Evolutionary conservation across 2,329 filamentous ascomycete species (phyloP), one percentile per base, ranked within the genome.

Genomic region (Phyllosticta citriasiana): DNA sequence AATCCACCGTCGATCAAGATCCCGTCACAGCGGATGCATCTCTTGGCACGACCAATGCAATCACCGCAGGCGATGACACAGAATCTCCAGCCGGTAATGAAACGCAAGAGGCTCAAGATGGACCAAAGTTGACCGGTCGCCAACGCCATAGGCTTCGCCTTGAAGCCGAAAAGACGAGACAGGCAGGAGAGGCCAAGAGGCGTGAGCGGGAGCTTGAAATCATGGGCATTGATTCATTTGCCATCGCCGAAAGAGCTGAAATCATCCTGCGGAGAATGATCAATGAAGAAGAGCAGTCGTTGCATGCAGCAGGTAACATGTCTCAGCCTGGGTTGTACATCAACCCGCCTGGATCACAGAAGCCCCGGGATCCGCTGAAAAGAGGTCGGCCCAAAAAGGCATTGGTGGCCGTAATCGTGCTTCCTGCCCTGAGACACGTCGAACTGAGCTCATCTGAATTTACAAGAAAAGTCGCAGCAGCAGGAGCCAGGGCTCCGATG

Each of bases 341-440:
- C 58, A 74, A 80, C 62, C 76, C 77, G n/a, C 75, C 74, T 25
- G 75, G 75, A 16, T 76, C 74, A n/a, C 67, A 61, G 54, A 71
- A 65, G 62, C 60, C 55, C 4, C 30, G 56, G 24, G 66, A 66
- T 63, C 66, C 25, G 57, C 62, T 19, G 57, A 65, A 51, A 25
- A 67, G 69, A 51, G 78, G 78, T 25, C 71, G 77, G 27, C 77
- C 77, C 8, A 69, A 69, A 16, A 78, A 76, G 60, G 73, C 74
- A 8, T 67, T 75, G 24, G 73, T 80, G 27, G 74, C 72, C 6
- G 74, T 78, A 0, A 71, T 80, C 65, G 78, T 74, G 60, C 71
- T 71, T 14, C 53, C 64, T 16, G 64, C 66, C 6, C 65, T 80
- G 9, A 65, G 66, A 22, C 64, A 30, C 9, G 14, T 57, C 6